Percentiles rank a stretch among this genome's conserved stretches.
These are phyloP conservation scores for Annulohypoxylon stygium DNA, from an alignment of 495 filamentous ascomycete genomes.

Conservation along the genomic window DNA sequence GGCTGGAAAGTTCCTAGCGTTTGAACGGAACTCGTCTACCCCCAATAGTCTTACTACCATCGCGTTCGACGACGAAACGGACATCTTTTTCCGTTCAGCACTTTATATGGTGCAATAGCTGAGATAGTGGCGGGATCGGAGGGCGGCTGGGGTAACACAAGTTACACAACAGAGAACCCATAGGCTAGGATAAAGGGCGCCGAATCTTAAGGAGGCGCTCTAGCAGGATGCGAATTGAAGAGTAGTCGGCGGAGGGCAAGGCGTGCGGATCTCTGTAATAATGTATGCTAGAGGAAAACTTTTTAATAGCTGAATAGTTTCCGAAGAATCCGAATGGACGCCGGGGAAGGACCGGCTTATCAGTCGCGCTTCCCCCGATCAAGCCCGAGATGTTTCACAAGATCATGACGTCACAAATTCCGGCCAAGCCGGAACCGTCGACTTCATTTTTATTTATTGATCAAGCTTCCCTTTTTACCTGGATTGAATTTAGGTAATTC, in stretches of 20 bases:
- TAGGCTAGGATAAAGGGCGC: background rate
- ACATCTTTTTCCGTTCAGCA: background rate
- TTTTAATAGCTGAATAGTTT: background rate
- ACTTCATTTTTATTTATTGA: background rate
- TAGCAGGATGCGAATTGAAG: background rate
- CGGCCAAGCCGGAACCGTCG: slow-evolving; percentile 23
- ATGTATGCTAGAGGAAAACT: background rate
- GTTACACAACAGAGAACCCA: background rate
- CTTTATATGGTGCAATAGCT: background rate
- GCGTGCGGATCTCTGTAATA: background rate
- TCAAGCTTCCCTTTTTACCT: background rate
- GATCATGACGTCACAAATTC: slow-evolving; percentile 35
- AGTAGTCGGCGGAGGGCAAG: background rate
- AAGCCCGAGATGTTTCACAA: background rate
- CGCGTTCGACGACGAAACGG: background rate
- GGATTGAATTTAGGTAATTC: background rate
- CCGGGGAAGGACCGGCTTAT: slow-evolving; percentile 8
- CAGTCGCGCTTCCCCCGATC: slow-evolving; percentile 11
- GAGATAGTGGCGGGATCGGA: background rate
- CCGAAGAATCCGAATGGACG: slow-evolving; percentile 1
- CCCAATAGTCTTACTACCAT: background rate
- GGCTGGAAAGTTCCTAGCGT: background rate
- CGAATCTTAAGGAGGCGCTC: background rate
- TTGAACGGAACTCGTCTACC: background rate
- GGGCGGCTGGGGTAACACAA: background rate